phyloP scores from a whole-genome alignment of 2,329 filamentous ascomycete species.

The Diaporthe vexans region DNA sequence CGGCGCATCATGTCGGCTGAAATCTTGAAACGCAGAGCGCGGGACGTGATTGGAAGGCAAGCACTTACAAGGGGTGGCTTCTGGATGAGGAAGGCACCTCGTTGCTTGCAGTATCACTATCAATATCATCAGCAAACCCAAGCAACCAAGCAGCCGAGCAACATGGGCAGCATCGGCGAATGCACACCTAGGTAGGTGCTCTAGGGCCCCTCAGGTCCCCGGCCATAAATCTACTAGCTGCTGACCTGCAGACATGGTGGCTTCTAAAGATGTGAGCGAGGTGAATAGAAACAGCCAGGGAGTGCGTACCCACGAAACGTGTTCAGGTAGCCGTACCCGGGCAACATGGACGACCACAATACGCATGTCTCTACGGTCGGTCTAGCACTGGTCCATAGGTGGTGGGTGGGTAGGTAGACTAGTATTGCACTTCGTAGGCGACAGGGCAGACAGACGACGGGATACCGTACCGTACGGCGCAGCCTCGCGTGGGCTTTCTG shows the following conservation, averaged over 20 bases:
- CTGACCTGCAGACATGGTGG: constrained; percentile 23
- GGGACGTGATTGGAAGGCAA: constrained; percentile 26
- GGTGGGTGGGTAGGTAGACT: too few species aligned
- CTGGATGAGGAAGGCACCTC: constrained; percentile 29
- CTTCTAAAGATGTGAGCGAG: constrained; percentile 6
- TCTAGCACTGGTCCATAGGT: too few species aligned
- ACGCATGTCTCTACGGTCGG: too few species aligned
- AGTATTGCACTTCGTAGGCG: background rate
- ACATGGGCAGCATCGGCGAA: constrained; percentile 13
- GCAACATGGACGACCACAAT: background rate
- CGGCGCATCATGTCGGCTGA: constrained; percentile 36
- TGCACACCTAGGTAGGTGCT: background rate
- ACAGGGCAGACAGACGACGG: background rate
- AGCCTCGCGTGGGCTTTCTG: constrained; percentile 16
- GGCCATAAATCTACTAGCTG: background rate
- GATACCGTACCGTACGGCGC: constrained; percentile 6
- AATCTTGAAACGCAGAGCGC: constrained; percentile 38
- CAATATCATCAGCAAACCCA: constrained; percentile 3
- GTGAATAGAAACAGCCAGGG: background rate
- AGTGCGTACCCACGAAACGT: too few species aligned
- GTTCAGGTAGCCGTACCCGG: background rate
- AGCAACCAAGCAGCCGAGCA: background rate
- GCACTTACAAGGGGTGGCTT: constrained; percentile 11
- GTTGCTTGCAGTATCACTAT: constrained; percentile 13
- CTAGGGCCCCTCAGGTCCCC: background rate